Percentiles rank a stretch among this genome's conserved stretches.
phyloP scores from a whole-genome alignment of 805 yeast genomes.

The Candida chilensis region DNA sequence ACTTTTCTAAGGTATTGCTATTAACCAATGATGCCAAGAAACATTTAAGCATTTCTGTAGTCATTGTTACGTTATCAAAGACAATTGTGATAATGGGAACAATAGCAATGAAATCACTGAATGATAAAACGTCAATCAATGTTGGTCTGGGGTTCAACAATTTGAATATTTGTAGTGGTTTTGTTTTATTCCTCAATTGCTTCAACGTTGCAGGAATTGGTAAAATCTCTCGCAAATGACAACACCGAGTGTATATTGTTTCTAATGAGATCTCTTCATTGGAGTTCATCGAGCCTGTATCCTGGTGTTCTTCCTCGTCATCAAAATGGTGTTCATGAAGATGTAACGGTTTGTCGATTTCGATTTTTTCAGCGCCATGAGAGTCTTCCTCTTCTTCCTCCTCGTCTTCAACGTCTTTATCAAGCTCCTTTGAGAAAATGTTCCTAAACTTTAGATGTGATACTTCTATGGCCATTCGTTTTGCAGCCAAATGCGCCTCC shows the following conservation, averaged over 20 bases:
- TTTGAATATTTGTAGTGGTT: constrained; percentile 45
- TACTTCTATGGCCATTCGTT: constrained; percentile 62
- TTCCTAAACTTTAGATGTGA: constrained; percentile 23
- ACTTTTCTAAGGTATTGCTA: constrained; percentile 36
- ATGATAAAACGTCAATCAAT: constrained; percentile 45
- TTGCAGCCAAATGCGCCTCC: constrained; percentile 69
- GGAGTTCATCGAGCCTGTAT: constrained; percentile 19
- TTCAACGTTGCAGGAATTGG: constrained; percentile 44
- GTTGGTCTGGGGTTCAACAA: constrained; percentile 53
- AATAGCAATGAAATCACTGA: constrained; percentile 47
- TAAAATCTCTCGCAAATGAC: constrained; percentile 37
- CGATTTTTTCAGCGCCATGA: constrained; percentile 5
- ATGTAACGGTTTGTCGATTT: constrained; percentile 31
- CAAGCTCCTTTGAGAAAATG: too few species aligned
- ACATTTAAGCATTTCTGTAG: constrained; percentile 43
- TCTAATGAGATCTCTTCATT: constrained; percentile 26
- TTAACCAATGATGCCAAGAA: constrained; percentile 34
- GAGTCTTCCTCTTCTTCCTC: constrained; percentile 8
- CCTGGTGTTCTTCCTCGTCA: constrained; percentile 14
- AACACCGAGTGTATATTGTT: constrained; percentile 38
- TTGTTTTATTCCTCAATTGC: constrained; percentile 40
- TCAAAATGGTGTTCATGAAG: constrained; percentile 27
- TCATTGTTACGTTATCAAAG: constrained; percentile 48
- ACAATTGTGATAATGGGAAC: constrained; percentile 47
- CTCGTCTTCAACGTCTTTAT: constrained; percentile 5